Conservation (phyloP, 2,329 filamentous ascomycete genomes). For the Ceratocystis variospora region DNA sequence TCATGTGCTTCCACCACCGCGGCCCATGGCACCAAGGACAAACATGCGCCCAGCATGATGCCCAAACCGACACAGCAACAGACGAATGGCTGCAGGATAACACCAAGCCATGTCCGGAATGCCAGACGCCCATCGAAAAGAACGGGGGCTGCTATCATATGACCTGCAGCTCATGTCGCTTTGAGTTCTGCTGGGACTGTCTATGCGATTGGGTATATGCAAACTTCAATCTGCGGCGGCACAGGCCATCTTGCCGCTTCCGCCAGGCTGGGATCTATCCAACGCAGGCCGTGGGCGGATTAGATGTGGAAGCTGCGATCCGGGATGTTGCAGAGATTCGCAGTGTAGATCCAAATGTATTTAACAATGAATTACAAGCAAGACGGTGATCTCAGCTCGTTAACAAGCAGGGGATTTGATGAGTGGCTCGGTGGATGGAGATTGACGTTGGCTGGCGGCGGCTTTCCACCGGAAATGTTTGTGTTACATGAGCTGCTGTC, state of each 20-base stretch:
- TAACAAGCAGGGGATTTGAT: not conserved
- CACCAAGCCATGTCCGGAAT: conserved; percentile 1
- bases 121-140: not conserved
- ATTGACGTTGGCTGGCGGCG: no score
- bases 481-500: no score
- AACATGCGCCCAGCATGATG: conserved; percentile 1
- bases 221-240: not conserved
- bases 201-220: not conserved
- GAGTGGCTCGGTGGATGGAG: no score
- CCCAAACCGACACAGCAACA: not conserved
- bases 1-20: conserved; percentile 8
- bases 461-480: no score
- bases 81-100: not conserved
- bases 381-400: not conserved
- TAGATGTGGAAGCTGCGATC: not conserved
- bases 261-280: not conserved
- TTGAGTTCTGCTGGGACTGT: conserved; percentile 8
- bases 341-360: not conserved
- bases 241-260: conserved; percentile 14
- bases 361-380: not conserved
- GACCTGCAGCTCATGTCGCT: not conserved
- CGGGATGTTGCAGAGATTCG: not conserved
- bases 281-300: not conserved
- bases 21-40: conserved; percentile 4
- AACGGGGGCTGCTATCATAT: conserved; percentile 11